Evolutionary conservation across 2,329 filamentous ascomycete species (phyloP), one percentile per base, ranked within the genome.

Genomic region (Seiridium cupressi): DNA sequence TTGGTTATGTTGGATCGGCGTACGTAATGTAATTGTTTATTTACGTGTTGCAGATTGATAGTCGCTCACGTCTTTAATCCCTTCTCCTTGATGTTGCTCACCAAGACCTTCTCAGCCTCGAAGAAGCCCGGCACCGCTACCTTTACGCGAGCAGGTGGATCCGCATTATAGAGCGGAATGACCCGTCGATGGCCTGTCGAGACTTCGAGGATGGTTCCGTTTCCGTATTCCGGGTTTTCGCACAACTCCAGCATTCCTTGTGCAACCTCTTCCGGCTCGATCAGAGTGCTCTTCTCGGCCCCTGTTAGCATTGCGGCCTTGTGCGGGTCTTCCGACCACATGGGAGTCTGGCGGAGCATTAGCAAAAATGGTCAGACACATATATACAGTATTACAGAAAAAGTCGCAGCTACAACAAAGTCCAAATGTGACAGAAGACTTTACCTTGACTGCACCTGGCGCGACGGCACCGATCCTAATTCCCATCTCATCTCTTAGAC

Each of bases 161-260:
- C 66, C 9, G 65, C 65, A 40, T 71, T 63, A 47, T 67, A 73
- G 11, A 66, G 51, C 32, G 72, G 72, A 3, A 74, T 66, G 1
- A 72, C 69, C 40, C 72, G 64, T 48, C 59, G 69, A 32, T 56
- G 60, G 2, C 58, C 62, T 42, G 60, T 63, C 9, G 63, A 64
- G 32, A 75, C 66, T 58, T 75, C 70, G 26, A 74, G 57, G 26
- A 75, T 72, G 1, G 73, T 74, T 5, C 71, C 72, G 48, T 74
- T 58, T 46, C 70, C 68, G 34, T 71, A 62, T 42, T 67, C 64
- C 2, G 56, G 56, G 26, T 58, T 58, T 35, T 58, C 56, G 47
- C 44, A 42, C 13, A 58, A 18, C 18, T 58, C 46, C 35, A 51
- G 40, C 56, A 58, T 51, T 10, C 34, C 56, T 36, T 44, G 42